These are phyloP conservation scores for Camellia sinensis DNA, from an alignment of 148 eudicot genomes.

Conservation along the genomic window DNA sequence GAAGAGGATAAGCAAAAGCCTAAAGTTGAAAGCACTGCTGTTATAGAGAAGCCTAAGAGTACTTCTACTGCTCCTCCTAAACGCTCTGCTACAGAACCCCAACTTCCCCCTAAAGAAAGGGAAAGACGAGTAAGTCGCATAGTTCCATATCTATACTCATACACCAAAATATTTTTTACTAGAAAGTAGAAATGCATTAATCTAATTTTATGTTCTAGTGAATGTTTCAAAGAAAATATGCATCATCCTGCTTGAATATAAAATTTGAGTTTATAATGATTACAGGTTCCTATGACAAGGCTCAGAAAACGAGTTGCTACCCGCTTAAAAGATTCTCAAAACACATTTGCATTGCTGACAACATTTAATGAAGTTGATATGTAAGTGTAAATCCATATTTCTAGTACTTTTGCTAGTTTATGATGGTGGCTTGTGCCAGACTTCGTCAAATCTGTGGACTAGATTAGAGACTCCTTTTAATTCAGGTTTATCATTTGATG, in stretches of 20 bases:
- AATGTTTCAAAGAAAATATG: not conserved
- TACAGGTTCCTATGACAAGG: constrained; percentile 96
- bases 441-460: not conserved
- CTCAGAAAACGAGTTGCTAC: constrained; percentile 92
- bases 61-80: constrained; percentile 56
- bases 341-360: constrained; percentile 92
- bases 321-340: constrained; percentile 91
- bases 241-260: not conserved
- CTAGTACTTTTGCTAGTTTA: not conserved
- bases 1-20: constrained; percentile 35
- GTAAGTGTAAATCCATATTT: constrained; percentile 40
- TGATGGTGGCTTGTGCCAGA: not conserved
- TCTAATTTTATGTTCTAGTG: not conserved
- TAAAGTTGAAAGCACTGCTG: constrained; percentile 45
- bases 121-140: constrained; percentile 76
- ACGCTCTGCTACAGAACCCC: constrained; percentile 75
- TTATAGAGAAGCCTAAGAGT: constrained; percentile 36
- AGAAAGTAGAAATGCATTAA: not conserved
- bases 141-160: not conserved
- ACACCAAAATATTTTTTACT: not conserved
- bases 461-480: not conserved
- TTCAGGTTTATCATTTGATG: constrained; percentile 1
- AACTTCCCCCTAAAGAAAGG: constrained; percentile 93
- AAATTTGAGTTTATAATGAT: constrained; percentile 8
- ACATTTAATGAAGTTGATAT: constrained; percentile 96